Evolutionary conservation across 257 asterid genomes (phyloP), one percentile per base, ranked within the genome.

Genomic region (Solanum paucissectum): DNA sequence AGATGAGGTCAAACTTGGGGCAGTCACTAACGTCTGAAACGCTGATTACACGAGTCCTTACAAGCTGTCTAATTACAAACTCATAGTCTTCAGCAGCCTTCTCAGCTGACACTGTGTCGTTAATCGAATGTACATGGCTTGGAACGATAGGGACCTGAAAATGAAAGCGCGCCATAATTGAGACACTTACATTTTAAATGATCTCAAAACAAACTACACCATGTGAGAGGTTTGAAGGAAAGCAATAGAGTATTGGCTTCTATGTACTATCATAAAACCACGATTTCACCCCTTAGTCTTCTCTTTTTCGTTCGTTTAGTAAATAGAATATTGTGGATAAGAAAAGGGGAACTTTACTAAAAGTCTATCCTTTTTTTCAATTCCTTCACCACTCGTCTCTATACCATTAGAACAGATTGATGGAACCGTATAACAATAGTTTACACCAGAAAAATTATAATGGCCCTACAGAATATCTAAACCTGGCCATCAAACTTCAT

Each of bases 81-180:
- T 93, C 98, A 13, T 96, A 96, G 74, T 93, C 98, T 91, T 93
- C 95, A 0, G 99, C 98, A 3, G 99, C 98, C 83, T 94, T 94
- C 83, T 95, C 98, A 32, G 98, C 98, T 7, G 98, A 89, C 55
- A 92, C 94, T 0, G 95, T 33, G 92, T 94, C 98, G 42, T 96
- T 94, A 89, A 96, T 95, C n/a, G 99, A 90, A 73, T 93, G 97
- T 79, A 95, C 93, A 32, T 95, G 99, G 90, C 98, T 89, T 66
- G 96, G 98, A 82, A 94, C 89, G 37, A 95, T 90, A 33, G 98
- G 98, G 79, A 94, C 96, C 99, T 97, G 96, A 88, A 89, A 89
- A n/a, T 64, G 72, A 25, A 11, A 64, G 3, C 33, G 2, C 29
- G 6, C 27, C 66, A 58, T 8, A 20, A 21, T 20, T 55, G 25